Evolutionary conservation across 2,329 filamentous ascomycete genomes (phyloP).

Genomic region (Botrytis porri): DNA sequence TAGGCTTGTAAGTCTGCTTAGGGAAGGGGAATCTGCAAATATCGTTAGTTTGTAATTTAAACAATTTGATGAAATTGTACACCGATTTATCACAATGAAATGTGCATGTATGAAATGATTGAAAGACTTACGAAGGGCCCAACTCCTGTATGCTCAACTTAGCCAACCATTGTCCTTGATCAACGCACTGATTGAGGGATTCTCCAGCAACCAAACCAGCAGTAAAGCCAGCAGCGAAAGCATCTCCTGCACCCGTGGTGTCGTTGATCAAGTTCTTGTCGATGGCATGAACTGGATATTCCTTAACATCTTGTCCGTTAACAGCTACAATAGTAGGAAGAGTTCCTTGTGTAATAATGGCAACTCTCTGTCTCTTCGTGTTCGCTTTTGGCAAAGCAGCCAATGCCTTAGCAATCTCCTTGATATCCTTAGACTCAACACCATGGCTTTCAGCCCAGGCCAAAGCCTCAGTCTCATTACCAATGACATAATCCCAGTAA

Average conservation of each 20-base stretch:
- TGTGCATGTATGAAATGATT: conserved; percentile 20
- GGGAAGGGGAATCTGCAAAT: conserved; percentile 70
- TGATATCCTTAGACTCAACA: conserved; percentile 71
- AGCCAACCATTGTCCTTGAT: conserved; percentile 96
- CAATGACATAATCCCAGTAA: conserved; percentile 95
- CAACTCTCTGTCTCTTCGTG: conserved; percentile 74
- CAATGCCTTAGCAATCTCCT: conserved; percentile 80
- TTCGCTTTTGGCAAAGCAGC: conserved; percentile 93
- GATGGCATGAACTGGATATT: conserved; percentile 80
- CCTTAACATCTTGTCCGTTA: conserved; percentile 68
- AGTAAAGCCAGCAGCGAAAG: conserved; percentile 91
- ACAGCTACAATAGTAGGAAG: conserved; percentile 82
- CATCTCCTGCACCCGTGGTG: conserved; percentile 95
- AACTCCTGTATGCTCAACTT: conserved; percentile 91
- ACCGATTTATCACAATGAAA: neutral
- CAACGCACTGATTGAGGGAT: conserved; percentile 71
- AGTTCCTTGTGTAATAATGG: conserved; percentile 93
- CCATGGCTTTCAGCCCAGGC: conserved; percentile 81
- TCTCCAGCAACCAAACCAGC: conserved; percentile 87
- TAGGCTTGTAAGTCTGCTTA: conserved; percentile 69
- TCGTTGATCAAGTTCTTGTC: conserved; percentile 78
- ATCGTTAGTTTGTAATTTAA: conserved; percentile 30
- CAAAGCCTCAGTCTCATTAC: conserved; percentile 93
- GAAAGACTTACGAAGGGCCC: conserved; percentile 79
- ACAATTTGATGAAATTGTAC: conserved; percentile 10